phyloP scores from a whole-genome alignment of 1,284 basidiomycete genomes.

The Boletus mariae region DNA sequence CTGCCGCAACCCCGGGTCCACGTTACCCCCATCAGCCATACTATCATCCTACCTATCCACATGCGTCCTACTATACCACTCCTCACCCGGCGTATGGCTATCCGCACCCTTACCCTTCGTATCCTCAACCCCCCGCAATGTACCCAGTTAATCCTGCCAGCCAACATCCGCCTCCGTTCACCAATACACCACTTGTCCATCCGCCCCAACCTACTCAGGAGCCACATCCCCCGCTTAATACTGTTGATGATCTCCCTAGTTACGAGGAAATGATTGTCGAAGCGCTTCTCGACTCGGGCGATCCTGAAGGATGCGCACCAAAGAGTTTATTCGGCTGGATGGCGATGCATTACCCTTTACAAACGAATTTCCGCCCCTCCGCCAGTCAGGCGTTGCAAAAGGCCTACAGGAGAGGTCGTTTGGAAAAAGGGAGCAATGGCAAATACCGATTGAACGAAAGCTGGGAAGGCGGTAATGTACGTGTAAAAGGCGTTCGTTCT shows the following conservation, averaged over 20 bases:
- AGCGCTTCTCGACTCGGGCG: constrained; percentile 58
- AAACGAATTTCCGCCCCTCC: constrained; percentile 80
- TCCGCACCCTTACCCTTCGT: constrained; percentile 40
- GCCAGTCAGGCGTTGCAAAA: constrained; percentile 82
- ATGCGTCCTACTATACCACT: constrained; percentile 53
- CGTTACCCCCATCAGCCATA: constrained; percentile 49
- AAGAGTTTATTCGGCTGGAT: constrained; percentile 79
- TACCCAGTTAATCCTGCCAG: constrained; percentile 28
- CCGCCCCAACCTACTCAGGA: constrained; percentile 21
- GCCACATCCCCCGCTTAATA: constrained; percentile 18
- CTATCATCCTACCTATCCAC: constrained; percentile 53
- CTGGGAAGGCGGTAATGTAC: constrained; percentile 78
- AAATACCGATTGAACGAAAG: constrained; percentile 67
- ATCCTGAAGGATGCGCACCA: constrained; percentile 71
- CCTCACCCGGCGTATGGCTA: constrained; percentile 34
- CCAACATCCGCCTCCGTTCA: constrained; percentile 28
- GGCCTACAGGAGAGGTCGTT: constrained; percentile 69
- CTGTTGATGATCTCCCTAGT: constrained; percentile 67
- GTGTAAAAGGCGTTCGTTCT: constrained; percentile 25
- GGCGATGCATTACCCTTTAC: constrained; percentile 72
- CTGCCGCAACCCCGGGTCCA: constrained; percentile 36
- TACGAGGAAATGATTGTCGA: constrained; percentile 87
- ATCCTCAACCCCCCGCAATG: constrained; percentile 42
- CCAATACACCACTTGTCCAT: constrained; percentile 27
- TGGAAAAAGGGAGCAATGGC: constrained; percentile 66